Evolutionary conservation across 139 green algal species (phyloP), one percentile per base, ranked within the genome.

Genomic region (Picochlorum sp.): DNA sequence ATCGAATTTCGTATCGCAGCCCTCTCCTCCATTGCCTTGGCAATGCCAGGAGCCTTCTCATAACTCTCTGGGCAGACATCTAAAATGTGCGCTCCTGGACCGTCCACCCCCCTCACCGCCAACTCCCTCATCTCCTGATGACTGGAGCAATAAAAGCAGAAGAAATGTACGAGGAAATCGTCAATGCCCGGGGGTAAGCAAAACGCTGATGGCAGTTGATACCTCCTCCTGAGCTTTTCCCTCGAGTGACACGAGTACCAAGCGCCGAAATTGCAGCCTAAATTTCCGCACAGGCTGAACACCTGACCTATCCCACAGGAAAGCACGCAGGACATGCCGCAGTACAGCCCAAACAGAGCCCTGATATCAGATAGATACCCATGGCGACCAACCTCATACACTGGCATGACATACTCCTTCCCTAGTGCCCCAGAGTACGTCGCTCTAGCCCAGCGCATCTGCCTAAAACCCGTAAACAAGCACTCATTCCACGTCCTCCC

Each of bases 101-200:
- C 76, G 47, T 82, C 76, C 26, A 82, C 46, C 26, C 76, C 76
- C 1, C 76, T 66, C 34, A 82, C 47, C 4, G 59, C 68, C 45
- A 70, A 38, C 63, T 82, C 76, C 2, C 76, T 37, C 50, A 69
- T 8, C 67, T 82, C 76, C 23, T 66, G 61, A 58, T 66, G 24
- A 37, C 37, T 46, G 0, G 75, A 57, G 56, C 75, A 76, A 62
- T 78, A 81, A 49, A 75, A 69, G 57, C 75, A 81, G 44, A 76
- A 32, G 56, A 79, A 81, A 66, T 81, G 75, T 3, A 74, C 65
- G 26, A 73, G 47, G 56, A 60, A 81, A 62, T 81, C 75, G 49
- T 81, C 75, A 16, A 81, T 58, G 49, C 75, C 75, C 0, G 21
- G 75, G 63, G 72, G 72, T 37, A 74, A 23, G 34, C 65, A 47